A percentile compares a stretch with the other conserved stretches of the same genome.
Conservation (phyloP, 2,329 filamentous ascomycete genomes). For the Hypocrella siamensis region DNA sequence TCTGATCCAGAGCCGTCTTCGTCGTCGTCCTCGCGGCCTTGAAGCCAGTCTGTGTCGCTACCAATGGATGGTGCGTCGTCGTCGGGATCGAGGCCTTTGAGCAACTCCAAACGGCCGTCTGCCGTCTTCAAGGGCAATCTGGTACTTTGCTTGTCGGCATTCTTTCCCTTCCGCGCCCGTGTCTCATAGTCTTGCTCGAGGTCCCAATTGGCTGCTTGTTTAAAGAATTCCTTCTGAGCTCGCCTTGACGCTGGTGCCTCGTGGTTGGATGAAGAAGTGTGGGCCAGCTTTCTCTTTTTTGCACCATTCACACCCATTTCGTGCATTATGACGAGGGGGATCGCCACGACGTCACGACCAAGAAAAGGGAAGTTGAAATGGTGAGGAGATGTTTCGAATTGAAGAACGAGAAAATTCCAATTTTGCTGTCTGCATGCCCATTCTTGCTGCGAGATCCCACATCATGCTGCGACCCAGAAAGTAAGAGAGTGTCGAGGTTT, state of each 20-base stretch:
- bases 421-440: too few relatives aligned
- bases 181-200: constrained; percentile 85
- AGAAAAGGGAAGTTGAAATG: not conserved
- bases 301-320: constrained; percentile 32
- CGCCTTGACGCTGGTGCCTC: constrained; percentile 21
- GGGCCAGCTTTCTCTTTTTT: constrained; percentile 44
- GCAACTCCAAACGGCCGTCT: constrained; percentile 54
- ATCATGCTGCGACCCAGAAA: too few relatives aligned
- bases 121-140: constrained; percentile 76
- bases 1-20: constrained; percentile 31
- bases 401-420: too few relatives aligned
- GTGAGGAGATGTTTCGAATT: too few relatives aligned
- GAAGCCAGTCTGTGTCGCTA: constrained; percentile 49
- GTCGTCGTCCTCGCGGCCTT: constrained; percentile 38
- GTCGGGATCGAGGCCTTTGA: constrained; percentile 38
- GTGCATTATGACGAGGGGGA: not conserved
- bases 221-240: constrained; percentile 51
- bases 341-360: not conserved
- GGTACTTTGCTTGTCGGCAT: constrained; percentile 53
- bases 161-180: constrained; percentile 63
- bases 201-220: constrained; percentile 69
- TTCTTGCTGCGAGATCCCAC: too few relatives aligned
- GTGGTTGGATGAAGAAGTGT: constrained; percentile 31
- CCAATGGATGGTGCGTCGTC: constrained; percentile 44
- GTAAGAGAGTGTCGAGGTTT: too few relatives aligned